phyloP scores from a whole-genome alignment of 345 rosid genomes.

The Dimocarpus longan region DNA sequence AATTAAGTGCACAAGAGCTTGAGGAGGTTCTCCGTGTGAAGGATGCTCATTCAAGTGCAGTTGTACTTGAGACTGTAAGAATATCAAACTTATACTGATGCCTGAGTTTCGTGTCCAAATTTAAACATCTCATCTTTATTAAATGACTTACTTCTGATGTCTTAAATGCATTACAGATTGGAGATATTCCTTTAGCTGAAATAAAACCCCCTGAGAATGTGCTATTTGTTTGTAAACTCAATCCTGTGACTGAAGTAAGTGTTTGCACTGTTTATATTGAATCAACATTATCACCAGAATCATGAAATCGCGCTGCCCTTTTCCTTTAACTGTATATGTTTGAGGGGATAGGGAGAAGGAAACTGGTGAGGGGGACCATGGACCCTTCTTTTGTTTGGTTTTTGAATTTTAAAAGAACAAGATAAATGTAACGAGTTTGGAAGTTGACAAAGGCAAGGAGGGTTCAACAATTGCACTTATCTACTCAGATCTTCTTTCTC shows the following conservation, averaged over 20 bases:
- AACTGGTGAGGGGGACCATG: background rate
- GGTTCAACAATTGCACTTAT: background rate
- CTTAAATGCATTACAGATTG: constrained; percentile 44
- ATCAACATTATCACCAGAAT: background rate
- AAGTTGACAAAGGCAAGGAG: background rate
- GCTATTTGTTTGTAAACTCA: constrained; percentile 92
- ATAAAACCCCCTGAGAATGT: constrained; percentile 94
- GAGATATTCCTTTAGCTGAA: constrained; percentile 84
- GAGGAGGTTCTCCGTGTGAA: constrained; percentile 79
- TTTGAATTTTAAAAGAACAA: background rate
- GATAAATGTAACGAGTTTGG: background rate
- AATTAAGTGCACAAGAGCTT: constrained; percentile 62
- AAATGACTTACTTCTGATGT: constrained; percentile 11
- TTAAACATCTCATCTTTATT: constrained; percentile 14
- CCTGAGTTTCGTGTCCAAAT: constrained; percentile 10
- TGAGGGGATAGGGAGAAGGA: background rate
- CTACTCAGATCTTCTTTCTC: constrained; percentile 8
- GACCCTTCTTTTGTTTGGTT: background rate
- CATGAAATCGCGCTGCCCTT: constrained; percentile 1
- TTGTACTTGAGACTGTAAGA: constrained; percentile 95
- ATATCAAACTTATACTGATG: constrained; percentile 15
- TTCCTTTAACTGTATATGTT: constrained; percentile 2
- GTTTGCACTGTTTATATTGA: constrained; percentile 18
- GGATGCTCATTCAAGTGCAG: constrained; percentile 92
- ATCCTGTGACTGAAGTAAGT: constrained; percentile 96